Conservation (phyloP, 306 rosid species). For the Trichosanthes cucumerina region DNA sequence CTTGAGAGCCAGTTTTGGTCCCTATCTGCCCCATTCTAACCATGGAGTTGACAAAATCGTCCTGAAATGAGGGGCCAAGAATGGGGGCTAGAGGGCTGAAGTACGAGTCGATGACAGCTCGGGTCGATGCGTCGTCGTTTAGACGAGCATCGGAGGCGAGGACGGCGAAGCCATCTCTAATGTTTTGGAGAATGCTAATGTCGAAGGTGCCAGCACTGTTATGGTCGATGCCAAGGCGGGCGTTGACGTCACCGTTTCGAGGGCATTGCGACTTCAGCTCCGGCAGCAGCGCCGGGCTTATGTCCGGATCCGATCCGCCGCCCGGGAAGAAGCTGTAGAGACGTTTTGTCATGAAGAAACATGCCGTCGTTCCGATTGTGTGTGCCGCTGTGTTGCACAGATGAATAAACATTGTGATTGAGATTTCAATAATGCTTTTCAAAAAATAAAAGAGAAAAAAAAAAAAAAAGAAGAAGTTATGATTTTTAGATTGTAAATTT, state of each 20-base stretch:
- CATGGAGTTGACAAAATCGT: constrained; percentile 49
- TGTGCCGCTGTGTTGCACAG: constrained; percentile 51
- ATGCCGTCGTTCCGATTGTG: constrained; percentile 87
- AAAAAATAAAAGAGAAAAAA: too few relatives aligned
- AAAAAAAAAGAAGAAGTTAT: too few relatives aligned
- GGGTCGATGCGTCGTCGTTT: constrained; percentile 39
- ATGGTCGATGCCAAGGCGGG: constrained; percentile 38
- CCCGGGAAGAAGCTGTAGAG: constrained; percentile 53
- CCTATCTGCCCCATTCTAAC: constrained; percentile 77
- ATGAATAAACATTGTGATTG: not conserved
- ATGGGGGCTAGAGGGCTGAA: constrained; percentile 23
- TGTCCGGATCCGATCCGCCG: constrained; percentile 61
- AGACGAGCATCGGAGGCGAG: constrained; percentile 79
- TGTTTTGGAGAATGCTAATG: constrained; percentile 44
- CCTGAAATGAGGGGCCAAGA: constrained; percentile 45
- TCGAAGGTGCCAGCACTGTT: constrained; percentile 48
- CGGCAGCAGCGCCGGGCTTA: constrained; percentile 36
- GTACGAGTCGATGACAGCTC: constrained; percentile 42
- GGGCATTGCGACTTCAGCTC: constrained; percentile 44
- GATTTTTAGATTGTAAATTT: too few relatives aligned
- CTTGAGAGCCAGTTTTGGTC: constrained; percentile 50
- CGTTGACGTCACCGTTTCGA: constrained; percentile 34
- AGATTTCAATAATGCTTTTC: too few relatives aligned
- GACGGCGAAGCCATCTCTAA: constrained; percentile 58
- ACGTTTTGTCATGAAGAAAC: constrained; percentile 71